These are phyloP conservation scores for Stephania japonica DNA, from an alignment of 164 flowering plant genomes.

Conservation along the genomic window DNA sequence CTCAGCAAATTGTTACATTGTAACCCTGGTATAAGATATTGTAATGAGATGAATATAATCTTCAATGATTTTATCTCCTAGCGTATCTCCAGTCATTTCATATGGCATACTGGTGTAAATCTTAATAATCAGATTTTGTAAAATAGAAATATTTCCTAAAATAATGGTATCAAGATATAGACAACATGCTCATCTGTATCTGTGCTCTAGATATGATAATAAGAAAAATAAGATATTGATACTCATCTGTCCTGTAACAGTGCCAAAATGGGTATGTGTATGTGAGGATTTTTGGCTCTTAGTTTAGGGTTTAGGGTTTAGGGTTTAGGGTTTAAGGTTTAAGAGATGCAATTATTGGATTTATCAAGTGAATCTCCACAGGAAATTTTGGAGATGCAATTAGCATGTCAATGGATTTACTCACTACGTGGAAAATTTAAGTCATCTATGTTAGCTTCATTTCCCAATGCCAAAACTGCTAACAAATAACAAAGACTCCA, in stretches of 20 bases:
- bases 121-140: not conserved
- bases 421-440: not conserved
- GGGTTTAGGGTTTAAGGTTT: not conserved
- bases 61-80: not conserved
- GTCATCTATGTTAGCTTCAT: not conserved
- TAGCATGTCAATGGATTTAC: not conserved
- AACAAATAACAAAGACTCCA: not conserved
- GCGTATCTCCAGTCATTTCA: not conserved
- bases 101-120: not conserved
- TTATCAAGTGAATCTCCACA: not conserved
- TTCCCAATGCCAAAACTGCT: not conserved
- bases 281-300: not conserved
- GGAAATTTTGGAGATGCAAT: not conserved
- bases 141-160: not conserved
- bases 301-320: too few species aligned
- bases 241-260: not conserved
- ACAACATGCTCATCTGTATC: not conserved
- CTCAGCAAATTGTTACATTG: not conserved
- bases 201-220: not conserved
- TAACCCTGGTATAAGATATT: not conserved
- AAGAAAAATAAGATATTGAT: not conserved
- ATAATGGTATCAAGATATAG: not conserved
- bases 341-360: not conserved
- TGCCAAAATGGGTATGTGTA: not conserved
- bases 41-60: not conserved